Conservation (phyloP, 2,329 filamentous ascomycete genomes). For the Colletotrichum limetticola region DNA sequence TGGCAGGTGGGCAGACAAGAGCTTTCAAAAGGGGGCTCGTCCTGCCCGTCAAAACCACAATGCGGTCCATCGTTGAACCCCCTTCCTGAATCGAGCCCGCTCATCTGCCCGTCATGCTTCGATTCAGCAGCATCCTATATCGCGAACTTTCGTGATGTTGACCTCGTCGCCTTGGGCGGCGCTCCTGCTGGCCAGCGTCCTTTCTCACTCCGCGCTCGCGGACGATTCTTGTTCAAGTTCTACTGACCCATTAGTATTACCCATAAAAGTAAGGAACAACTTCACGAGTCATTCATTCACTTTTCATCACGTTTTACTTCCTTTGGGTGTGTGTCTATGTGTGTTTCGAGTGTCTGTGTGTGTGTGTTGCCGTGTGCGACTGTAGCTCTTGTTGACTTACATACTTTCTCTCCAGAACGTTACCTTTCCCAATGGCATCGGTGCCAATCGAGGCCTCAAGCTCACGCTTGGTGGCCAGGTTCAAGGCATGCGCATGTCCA, state of each 20-base stretch:
- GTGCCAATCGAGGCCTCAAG: constrained; percentile 32
- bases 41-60: constrained; percentile 15
- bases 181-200: constrained; percentile 33
- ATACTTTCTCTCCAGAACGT: constrained; percentile 19
- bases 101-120: constrained; percentile 29
- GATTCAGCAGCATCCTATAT: constrained; percentile 10
- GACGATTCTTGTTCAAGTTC: constrained; percentile 22
- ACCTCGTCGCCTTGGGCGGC: constrained; percentile 25
- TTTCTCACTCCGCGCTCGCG: constrained; percentile 18
- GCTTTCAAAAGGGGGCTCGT: constrained; percentile 24
- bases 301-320: constrained; percentile 4
- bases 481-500: constrained; percentile 34
- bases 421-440: constrained; percentile 35
- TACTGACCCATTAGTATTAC: constrained; percentile 26
- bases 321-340: not conserved
- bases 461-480: constrained; percentile 33
- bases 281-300: constrained; percentile 15
- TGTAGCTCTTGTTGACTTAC: constrained; percentile 13
- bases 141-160: constrained; percentile 28
- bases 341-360: not conserved
- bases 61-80: not conserved
- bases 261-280: constrained; percentile 29
- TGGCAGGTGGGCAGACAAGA: constrained; percentile 8
- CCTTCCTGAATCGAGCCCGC: not conserved
- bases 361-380: not conserved